phyloP scores from a whole-genome alignment of 306 rosid species.

The Gynostemma pentaphyllum region DNA sequence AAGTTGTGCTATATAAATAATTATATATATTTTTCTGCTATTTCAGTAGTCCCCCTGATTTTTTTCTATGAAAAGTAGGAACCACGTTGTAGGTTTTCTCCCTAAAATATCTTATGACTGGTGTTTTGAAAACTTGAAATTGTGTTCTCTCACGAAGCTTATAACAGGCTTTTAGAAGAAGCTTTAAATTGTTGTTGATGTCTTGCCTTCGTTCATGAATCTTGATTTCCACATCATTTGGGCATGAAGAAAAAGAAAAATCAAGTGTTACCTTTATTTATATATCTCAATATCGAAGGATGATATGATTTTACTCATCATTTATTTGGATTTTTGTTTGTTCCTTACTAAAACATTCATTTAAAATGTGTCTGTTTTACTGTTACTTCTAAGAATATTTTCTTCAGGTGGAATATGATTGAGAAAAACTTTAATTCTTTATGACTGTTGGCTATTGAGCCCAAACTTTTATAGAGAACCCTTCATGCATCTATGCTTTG shows the following conservation, averaged over 20 bases:
- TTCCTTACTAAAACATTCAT: no score
- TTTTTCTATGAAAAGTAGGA: neutral
- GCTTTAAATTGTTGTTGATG: neutral
- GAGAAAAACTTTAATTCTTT: no score
- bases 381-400: no score
- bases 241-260: neutral
- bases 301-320: no score
- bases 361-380: no score
- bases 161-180: neutral
- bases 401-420: no score
- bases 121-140: neutral
- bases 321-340: no score
- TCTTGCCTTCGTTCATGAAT: neutral
- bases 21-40: no score
- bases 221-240: neutral
- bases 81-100: neutral
- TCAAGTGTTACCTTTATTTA: no score
- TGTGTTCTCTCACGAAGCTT: neutral
- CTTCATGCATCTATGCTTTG: neutral
- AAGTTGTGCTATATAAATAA: no score
- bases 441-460: neutral
- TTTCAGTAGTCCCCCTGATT: no score
- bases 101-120: neutral
- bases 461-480: neutral
- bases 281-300: no score